Percentiles rank a stretch among this genome's conserved stretches.
phyloP scores from a whole-genome alignment of 208 protist genomes.

The Blechomonas ayalai region DNA sequence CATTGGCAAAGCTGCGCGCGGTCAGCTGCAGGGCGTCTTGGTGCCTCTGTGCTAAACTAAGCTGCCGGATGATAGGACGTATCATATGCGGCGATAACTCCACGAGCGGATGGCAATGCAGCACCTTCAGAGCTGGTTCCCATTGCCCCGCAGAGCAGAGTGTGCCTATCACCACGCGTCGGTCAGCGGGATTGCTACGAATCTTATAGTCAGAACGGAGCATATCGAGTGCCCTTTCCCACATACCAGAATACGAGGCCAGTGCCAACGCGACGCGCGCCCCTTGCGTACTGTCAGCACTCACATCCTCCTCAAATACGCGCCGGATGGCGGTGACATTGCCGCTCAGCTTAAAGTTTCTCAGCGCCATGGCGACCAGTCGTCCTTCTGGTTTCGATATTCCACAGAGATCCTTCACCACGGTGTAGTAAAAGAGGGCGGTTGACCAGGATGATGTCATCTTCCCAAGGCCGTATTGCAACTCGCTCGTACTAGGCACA shows the following conservation, averaged over 20 bases:
- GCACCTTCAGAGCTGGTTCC: slow-evolving; percentile 29
- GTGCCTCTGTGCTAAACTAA: slow-evolving; percentile 27
- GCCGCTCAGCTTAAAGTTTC: slow-evolving; percentile 31
- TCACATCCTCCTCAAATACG: slow-evolving; percentile 79
- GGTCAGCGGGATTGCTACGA: slow-evolving; percentile 12
- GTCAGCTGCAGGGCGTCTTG: slow-evolving; percentile 33
- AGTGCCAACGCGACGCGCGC: slow-evolving; percentile 42
- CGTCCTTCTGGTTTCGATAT: slow-evolving; percentile 13
- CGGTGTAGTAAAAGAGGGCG: slow-evolving; percentile 72
- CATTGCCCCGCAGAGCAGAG: slow-evolving; percentile 32
- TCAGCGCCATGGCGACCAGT: slow-evolving; percentile 38
- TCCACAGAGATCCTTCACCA: slow-evolving; percentile 46
- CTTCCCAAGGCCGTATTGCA: slow-evolving; percentile 46
- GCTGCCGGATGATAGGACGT: slow-evolving; percentile 50
- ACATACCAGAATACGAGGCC: slow-evolving; percentile 63
- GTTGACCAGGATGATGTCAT: slow-evolving; percentile 61
- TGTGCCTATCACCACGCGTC: slow-evolving; percentile 37
- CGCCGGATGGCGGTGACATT: slow-evolving; percentile 40
- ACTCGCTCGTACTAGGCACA: slow-evolving; percentile 39
- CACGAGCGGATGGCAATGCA: slow-evolving; percentile 10
- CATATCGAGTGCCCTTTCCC: slow-evolving; percentile 52
- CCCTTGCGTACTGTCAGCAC: slow-evolving; percentile 30
- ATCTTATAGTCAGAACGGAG: slow-evolving; percentile 28
- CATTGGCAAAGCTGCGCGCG: slow-evolving; percentile 35
- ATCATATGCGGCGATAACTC: slow-evolving; percentile 20